These are phyloP conservation scores for Naganishia cerealis DNA, from an alignment of 1,284 basidiomycete species.

Conservation along the genomic window DNA sequence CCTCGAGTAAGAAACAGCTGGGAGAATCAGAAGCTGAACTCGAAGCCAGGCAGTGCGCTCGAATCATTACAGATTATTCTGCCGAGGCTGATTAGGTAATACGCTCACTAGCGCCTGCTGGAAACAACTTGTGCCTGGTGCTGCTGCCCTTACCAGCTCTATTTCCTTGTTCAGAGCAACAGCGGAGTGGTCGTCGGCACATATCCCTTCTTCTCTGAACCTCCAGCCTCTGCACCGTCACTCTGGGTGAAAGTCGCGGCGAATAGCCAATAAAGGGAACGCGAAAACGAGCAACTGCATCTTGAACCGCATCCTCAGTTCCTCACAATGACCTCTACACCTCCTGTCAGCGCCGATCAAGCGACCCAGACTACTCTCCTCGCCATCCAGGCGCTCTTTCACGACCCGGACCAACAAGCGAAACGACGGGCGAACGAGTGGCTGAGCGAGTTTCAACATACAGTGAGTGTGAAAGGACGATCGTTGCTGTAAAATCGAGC, in stretches of 20 bases:
- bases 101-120: neutral
- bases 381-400: constrained; percentile 59
- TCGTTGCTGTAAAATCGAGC: neutral
- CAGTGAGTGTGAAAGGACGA: constrained; percentile 66
- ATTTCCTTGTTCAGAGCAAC: neutral
- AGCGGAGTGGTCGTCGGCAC: neutral
- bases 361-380: constrained; percentile 42
- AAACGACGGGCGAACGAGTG: constrained; percentile 83
- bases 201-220: too few relatives aligned
- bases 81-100: neutral
- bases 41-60: neutral
- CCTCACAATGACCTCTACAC: constrained; percentile 15
- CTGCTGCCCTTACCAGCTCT: neutral
- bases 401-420: constrained; percentile 72
- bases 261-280: neutral
- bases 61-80: neutral
- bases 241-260: neutral
- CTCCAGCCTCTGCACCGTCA: neutral
- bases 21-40: too few relatives aligned
- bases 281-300: neutral
- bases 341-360: constrained; percentile 14
- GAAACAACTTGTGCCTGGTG: neutral
- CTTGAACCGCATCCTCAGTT: neutral
- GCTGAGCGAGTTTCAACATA: constrained; percentile 95
- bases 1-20: too few relatives aligned